Percentiles rank a stretch among this genome's conserved stretches.
Evolutionary conservation across 2,329 filamentous ascomycete species (phyloP).

Genomic region (Trichoderma sp.): DNA sequence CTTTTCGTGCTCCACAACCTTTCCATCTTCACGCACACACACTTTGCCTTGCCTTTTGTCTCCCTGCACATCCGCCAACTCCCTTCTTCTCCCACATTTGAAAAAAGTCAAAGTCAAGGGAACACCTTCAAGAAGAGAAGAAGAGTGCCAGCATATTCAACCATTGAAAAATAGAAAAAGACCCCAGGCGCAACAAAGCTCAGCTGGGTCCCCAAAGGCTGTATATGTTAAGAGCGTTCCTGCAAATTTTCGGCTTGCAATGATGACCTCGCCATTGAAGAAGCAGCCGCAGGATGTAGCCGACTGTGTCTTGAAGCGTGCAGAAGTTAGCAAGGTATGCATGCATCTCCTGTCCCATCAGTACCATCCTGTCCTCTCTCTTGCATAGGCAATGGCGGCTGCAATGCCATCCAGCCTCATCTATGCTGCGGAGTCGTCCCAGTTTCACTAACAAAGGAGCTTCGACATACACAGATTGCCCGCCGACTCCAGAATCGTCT

Average conservation of each 20-base stretch:
- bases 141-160: neutral
- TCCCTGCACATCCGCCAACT: constrained; percentile 17
- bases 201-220: constrained; percentile 11
- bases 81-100: neutral
- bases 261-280: constrained; percentile 65
- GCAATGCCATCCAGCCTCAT: neutral
- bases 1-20: constrained; percentile 26
- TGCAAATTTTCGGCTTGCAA: constrained; percentile 21
- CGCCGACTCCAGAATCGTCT: constrained; percentile 90
- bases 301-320: constrained; percentile 71
- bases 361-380: neutral
- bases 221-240: constrained; percentile 9
- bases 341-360: constrained; percentile 16
- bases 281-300: constrained; percentile 66
- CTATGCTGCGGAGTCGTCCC: neutral
- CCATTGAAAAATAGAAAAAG: neutral
- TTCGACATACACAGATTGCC: constrained; percentile 69
- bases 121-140: neutral
- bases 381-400: constrained; percentile 1
- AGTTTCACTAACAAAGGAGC: constrained; percentile 29
- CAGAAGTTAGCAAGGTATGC: constrained; percentile 75
- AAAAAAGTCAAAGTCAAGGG: neutral
- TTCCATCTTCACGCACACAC: constrained; percentile 28
- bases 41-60: constrained; percentile 20
- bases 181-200: constrained; percentile 6